A percentile compares a stretch with the other conserved stretches of the same genome.
These are phyloP conservation scores for Umbilicus rupestris DNA, from an alignment of 164 flowering plant species.

Conservation along the genomic window DNA sequence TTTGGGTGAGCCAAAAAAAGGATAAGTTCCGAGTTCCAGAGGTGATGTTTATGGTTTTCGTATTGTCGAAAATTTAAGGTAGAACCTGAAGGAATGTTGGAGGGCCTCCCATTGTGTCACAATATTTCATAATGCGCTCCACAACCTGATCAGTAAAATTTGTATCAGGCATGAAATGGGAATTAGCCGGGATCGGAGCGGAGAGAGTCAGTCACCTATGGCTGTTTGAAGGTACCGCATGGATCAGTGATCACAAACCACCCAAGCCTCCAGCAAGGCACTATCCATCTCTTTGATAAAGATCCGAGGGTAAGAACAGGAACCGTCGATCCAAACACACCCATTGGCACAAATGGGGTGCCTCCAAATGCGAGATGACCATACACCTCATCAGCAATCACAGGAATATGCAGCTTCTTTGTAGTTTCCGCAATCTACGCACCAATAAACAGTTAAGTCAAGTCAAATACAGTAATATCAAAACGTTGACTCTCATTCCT, in stretches of 20 bases:
- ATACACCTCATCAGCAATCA: constrained; percentile 93
- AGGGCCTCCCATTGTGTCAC: constrained; percentile 63
- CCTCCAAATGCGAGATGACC: constrained; percentile 75
- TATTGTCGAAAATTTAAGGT: neutral
- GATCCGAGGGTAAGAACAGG: constrained; percentile 91
- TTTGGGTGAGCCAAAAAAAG: neutral
- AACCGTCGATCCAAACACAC: constrained; percentile 64
- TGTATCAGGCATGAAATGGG: neutral
- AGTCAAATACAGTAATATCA: too few relatives aligned
- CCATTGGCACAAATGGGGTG: constrained; percentile 87
- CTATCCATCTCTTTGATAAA: constrained; percentile 89
- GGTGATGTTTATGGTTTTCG: constrained; percentile 10
- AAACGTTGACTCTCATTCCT: too few relatives aligned
- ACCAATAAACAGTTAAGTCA: neutral
- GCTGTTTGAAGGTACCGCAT: constrained; percentile 42
- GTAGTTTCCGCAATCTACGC: constrained; percentile 78
- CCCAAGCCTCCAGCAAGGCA: constrained; percentile 95
- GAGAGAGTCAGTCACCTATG: constrained; percentile 36
- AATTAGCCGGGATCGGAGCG: neutral
- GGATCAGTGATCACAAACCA: constrained; percentile 83
- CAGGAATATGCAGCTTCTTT: constrained; percentile 47
- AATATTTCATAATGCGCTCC: constrained; percentile 53
- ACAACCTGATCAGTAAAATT: constrained; percentile 28
- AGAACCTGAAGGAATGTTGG: constrained; percentile 74
- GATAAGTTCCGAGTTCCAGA: too few relatives aligned